phyloP scores from a whole-genome alignment of 2,329 filamentous ascomycete species.

The Aspergillus aculeatus region DNA sequence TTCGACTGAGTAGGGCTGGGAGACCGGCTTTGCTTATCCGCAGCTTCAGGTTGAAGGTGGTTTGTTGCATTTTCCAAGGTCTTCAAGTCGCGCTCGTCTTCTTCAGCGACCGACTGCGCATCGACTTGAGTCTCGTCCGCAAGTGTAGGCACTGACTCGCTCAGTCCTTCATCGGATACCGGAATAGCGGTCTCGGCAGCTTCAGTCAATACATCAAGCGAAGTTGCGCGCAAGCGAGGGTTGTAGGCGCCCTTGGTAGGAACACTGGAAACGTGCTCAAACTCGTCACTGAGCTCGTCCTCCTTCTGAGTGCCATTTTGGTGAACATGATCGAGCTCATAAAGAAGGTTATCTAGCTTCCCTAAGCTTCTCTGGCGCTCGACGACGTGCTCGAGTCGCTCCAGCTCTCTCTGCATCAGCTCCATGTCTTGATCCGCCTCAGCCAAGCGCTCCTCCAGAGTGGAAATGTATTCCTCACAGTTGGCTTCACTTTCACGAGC shows the following conservation, averaged over 20 bases:
- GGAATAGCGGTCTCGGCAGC: slow-evolving; percentile 48
- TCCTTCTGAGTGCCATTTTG: slow-evolving; percentile 49
- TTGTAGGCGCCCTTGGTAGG: slow-evolving; percentile 21
- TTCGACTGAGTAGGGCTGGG: slow-evolving; percentile 76
- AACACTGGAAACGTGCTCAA: slow-evolving; percentile 14
- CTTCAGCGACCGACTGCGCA: slow-evolving; percentile 17
- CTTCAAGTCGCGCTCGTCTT: slow-evolving; percentile 35
- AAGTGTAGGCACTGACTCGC: slow-evolving; percentile 33
- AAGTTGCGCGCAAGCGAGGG: slow-evolving; percentile 35
- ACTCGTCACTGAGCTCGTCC: slow-evolving; percentile 16
- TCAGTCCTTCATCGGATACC: slow-evolving; percentile 44
- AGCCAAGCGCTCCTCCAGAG: slow-evolving; percentile 88
- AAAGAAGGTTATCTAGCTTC: slow-evolving; percentile 86
- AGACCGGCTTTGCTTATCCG: slow-evolving; percentile 43
- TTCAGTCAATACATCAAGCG: slow-evolving; percentile 44
- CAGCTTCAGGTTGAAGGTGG: slow-evolving; percentile 24
- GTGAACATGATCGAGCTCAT: slow-evolving; percentile 77
- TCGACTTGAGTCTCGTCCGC: slow-evolving; percentile 25
- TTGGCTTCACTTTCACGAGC: slow-evolving; percentile 85
- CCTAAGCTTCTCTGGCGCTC: slow-evolving; percentile 93
- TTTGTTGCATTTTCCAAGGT: slow-evolving; percentile 37
- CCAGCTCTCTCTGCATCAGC: slow-evolving; percentile 94
- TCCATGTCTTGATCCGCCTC: slow-evolving; percentile 96
- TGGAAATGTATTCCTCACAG: slow-evolving; percentile 96
- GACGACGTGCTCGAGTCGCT: slow-evolving; percentile 89